A percentile compares a stretch with the other conserved stretches of the same genome.
These are phyloP conservation scores for Colletotrichum sp. DNA, from an alignment of 2,329 filamentous ascomycete genomes.

Conservation along the genomic window DNA sequence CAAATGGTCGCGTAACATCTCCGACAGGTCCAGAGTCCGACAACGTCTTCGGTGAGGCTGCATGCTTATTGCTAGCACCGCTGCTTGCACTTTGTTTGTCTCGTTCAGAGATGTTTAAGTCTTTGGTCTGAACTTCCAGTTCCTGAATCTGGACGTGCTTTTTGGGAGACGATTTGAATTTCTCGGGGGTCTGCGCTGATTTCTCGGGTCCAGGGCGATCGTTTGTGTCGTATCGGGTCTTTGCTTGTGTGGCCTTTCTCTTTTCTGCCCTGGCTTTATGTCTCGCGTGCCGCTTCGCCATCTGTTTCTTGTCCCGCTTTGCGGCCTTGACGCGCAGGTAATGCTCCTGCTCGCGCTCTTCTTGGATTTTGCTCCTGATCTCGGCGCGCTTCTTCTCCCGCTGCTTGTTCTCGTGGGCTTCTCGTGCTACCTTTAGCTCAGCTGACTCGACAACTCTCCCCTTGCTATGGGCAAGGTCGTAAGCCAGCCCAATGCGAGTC, in stretches of 20 bases:
- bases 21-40: background rate
- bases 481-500: conserved; percentile 70
- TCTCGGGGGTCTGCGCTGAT: conserved; percentile 27
- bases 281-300: conserved; percentile 37
- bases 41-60: background rate
- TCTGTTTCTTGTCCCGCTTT: conserved; percentile 31
- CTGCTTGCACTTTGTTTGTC: background rate
- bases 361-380: conserved; percentile 44
- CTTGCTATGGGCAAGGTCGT: conserved; percentile 74
- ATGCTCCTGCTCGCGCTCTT: conserved; percentile 40
- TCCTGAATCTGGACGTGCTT: conserved; percentile 25
- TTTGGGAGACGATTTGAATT: conserved; percentile 33
- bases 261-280: conserved; percentile 39
- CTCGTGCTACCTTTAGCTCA: conserved; percentile 52
- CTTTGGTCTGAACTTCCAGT: background rate
- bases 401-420: conserved; percentile 48
- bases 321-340: conserved; percentile 41
- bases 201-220: background rate
- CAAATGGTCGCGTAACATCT: background rate
- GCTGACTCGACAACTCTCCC: conserved; percentile 54
- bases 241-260: background rate
- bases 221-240: background rate
- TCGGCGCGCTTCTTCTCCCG: conserved; percentile 40
- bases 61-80: background rate
- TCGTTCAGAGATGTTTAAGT: background rate